Evolutionary conservation across 108 stramenopile genomes (phyloP).

Genomic region (Cyclotella baltica): DNA sequence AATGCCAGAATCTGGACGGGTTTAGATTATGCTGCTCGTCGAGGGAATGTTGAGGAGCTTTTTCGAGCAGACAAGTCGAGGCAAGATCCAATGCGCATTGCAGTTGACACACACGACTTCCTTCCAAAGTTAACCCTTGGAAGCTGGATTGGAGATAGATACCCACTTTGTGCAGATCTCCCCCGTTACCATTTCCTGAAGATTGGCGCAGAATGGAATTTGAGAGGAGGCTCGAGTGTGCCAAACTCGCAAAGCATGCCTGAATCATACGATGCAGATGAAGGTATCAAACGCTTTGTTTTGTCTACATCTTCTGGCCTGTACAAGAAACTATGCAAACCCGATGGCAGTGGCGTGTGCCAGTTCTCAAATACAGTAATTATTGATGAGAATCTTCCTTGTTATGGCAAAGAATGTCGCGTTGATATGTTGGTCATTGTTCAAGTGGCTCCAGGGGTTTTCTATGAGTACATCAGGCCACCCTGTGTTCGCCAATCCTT

Average conservation of each 20-base stretch:
- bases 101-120: constrained; percentile 48
- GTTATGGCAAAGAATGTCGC: constrained; percentile 63
- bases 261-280: constrained; percentile 37
- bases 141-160: constrained; percentile 65
- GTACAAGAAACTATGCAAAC: constrained; percentile 54
- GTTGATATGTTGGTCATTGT: constrained; percentile 60
- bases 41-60: constrained; percentile 52
- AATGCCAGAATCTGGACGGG: constrained; percentile 62
- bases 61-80: constrained; percentile 49
- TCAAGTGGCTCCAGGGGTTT: constrained; percentile 57
- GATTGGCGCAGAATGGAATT: constrained; percentile 46
- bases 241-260: constrained; percentile 30
- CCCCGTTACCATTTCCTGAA: constrained; percentile 63
- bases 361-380: constrained; percentile 45
- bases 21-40: constrained; percentile 41
- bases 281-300: constrained; percentile 47
- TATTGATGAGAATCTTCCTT: constrained; percentile 54
- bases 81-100: constrained; percentile 61
- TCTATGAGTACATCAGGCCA: constrained; percentile 72
- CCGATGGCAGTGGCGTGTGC: constrained; percentile 45
- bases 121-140: constrained; percentile 62
- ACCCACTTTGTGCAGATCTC: constrained; percentile 61
- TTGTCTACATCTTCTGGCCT: constrained; percentile 45
- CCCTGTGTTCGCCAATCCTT: constrained; percentile 67
- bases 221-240: constrained; percentile 40